These are phyloP conservation scores for Gloeostereum incarnatum DNA, from an alignment of 768 basidiomycete species.

Conservation along the genomic window DNA sequence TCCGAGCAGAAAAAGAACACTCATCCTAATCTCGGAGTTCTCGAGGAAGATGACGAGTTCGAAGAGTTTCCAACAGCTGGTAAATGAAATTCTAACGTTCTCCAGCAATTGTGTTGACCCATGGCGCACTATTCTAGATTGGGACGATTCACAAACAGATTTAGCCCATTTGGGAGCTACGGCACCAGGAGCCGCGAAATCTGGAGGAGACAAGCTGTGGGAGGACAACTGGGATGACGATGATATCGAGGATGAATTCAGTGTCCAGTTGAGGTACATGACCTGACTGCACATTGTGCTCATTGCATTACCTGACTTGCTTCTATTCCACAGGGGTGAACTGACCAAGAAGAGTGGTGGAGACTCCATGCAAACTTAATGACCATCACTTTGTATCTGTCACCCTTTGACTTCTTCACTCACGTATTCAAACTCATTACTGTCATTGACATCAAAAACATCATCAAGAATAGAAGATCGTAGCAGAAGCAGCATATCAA, in stretches of 20 bases:
- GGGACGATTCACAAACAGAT: slow-evolving; percentile 82
- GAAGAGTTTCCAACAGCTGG: slow-evolving; percentile 88
- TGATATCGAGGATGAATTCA: slow-evolving; percentile 97
- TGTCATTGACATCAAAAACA: not conserved
- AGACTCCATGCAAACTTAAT: slow-evolving; percentile 48
- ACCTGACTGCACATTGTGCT: not conserved
- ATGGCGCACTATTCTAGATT: slow-evolving; percentile 41
- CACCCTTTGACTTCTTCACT: too few species aligned
- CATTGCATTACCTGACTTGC: not conserved
- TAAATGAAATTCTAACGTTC: slow-evolving; percentile 18
- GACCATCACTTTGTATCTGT: too few species aligned
- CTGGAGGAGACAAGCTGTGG: slow-evolving; percentile 89
- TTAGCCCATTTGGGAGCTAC: slow-evolving; percentile 69
- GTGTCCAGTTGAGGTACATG: slow-evolving; percentile 84
- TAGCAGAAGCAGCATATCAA: not conserved
- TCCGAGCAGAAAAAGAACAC: slow-evolving; percentile 35
- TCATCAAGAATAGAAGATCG: not conserved
- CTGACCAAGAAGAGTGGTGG: slow-evolving; percentile 47
- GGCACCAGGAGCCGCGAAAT: slow-evolving; percentile 66
- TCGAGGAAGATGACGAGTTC: slow-evolving; percentile 97
- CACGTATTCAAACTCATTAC: not conserved
- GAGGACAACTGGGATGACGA: slow-evolving; percentile 99
- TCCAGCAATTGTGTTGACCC: not conserved
- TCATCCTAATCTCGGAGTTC: slow-evolving; percentile 70
- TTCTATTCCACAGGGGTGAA: slow-evolving; percentile 38